phyloP scores from a whole-genome alignment of 1,284 basidiomycete genomes.

The Ganoderma sinense region DNA sequence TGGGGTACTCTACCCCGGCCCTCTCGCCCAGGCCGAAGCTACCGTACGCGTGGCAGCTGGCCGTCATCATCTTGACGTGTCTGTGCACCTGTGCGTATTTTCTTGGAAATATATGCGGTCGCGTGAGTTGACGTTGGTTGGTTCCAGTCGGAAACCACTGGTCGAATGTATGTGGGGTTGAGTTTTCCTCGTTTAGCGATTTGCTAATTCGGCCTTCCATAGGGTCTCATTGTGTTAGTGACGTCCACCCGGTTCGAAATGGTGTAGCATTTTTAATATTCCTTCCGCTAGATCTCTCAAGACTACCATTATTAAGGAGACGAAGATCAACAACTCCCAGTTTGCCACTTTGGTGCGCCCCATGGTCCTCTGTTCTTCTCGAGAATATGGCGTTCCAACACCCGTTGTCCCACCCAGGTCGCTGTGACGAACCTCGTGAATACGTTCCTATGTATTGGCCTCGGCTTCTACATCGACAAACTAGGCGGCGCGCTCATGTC shows the following conservation, averaged over 20 bases:
- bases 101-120: not conserved
- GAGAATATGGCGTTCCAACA: not conserved
- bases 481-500: conserved; percentile 50
- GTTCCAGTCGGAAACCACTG: conserved; percentile 53
- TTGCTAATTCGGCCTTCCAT: conserved; percentile 4
- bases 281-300: conserved; percentile 43
- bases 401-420: conserved; percentile 32
- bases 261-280: not conserved
- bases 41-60: conserved; percentile 39
- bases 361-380: not conserved
- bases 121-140: conserved; percentile 11
- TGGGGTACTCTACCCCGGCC: conserved; percentile 21
- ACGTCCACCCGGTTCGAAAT: too few species aligned
- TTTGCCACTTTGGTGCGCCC: conserved; percentile 48
- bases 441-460: conserved; percentile 50
- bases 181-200: conserved; percentile 6
- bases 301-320: conserved; percentile 53
- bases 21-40: conserved; percentile 29
- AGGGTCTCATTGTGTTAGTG: conserved; percentile 51
- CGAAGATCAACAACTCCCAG: conserved; percentile 53
- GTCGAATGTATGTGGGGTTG: conserved; percentile 45
- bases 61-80: conserved; percentile 42
- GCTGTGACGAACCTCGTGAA: conserved; percentile 55
- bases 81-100: conserved; percentile 40
- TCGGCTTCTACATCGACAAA: conserved; percentile 54